Conservation (phyloP, 73 alveolate genomes). For the Symbiodinium pilosum region DNA sequence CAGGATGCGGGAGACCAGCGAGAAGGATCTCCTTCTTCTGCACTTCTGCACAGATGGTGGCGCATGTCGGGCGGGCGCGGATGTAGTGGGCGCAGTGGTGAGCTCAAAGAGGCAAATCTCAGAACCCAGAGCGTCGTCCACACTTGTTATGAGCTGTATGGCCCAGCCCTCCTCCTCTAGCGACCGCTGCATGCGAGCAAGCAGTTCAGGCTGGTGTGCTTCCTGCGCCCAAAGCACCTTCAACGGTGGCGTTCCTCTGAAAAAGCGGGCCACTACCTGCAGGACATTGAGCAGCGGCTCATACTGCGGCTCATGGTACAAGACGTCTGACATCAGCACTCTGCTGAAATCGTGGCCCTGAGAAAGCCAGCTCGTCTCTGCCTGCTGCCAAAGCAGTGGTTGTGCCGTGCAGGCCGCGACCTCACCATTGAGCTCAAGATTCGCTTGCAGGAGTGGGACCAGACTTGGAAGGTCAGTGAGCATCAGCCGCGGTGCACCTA, state of each 20-base stretch:
- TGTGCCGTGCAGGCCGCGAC: not conserved
- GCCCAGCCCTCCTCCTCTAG: constrained; percentile 27
- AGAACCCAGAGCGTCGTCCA: constrained; percentile 22
- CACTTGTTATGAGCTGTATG: not conserved
- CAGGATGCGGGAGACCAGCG: too few species aligned
- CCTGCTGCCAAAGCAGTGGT: constrained; percentile 57
- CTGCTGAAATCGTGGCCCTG: not conserved
- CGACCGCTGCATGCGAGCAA: not conserved
- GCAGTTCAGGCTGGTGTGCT: constrained; percentile 36
- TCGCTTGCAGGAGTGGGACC: not conserved
- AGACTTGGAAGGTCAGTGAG: constrained; percentile 47
- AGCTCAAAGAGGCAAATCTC: not conserved
- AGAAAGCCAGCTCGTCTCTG: not conserved
- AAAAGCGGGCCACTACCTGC: constrained; percentile 25
- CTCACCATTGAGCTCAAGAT: not conserved
- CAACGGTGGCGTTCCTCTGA: not conserved
- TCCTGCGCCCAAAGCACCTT: not conserved
- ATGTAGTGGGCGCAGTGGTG: too few species aligned
- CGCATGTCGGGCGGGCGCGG: too few species aligned
- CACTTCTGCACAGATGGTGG: too few species aligned
- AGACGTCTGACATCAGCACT: constrained; percentile 54
- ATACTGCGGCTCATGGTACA: constrained; percentile 65
- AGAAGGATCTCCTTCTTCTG: too few species aligned
- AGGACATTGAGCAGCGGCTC: constrained; percentile 34
- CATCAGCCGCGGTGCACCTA: not conserved